A percentile compares a stretch with the other conserved stretches of the same genome.
Evolutionary conservation across 2,329 filamentous ascomycete genomes (phyloP).

Genomic region (Hypomyces perniciosus): DNA sequence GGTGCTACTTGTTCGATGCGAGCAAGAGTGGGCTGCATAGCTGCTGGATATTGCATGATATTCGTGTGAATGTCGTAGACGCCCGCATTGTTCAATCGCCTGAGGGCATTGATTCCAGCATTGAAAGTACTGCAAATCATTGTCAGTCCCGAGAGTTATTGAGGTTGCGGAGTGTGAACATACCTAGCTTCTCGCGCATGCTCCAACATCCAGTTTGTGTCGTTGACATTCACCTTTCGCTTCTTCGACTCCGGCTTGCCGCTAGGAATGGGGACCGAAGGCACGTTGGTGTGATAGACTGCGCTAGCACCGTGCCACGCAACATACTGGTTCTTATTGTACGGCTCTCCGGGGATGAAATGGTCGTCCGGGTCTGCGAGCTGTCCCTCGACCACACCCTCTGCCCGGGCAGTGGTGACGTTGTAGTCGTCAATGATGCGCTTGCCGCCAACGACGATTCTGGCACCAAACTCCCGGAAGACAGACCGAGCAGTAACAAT

Average conservation of each 20-base stretch:
- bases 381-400: conserved; percentile 80
- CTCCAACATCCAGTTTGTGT: conserved; percentile 94
- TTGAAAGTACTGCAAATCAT: conserved; percentile 67
- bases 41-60: conserved; percentile 76
- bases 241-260: conserved; percentile 79
- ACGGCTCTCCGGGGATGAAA: conserved; percentile 71
- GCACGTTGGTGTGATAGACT: conserved; percentile 82
- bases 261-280: conserved; percentile 66
- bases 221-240: conserved; percentile 79
- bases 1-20: conserved; percentile 68
- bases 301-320: conserved; percentile 96
- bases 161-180: conserved; percentile 14
- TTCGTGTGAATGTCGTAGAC: conserved; percentile 96
- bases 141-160: neutral
- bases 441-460: conserved; percentile 87
- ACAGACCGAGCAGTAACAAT: conserved; percentile 95
- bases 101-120: conserved; percentile 60
- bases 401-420: conserved; percentile 64
- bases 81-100: conserved; percentile 64
- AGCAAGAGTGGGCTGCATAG: conserved; percentile 83
- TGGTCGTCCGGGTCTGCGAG: conserved; percentile 84
- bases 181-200: conserved; percentile 89
- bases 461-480: conserved; percentile 91
- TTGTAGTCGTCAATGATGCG: conserved; percentile 87
- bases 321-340: conserved; percentile 98